Percentiles rank a stretch among this genome's conserved stretches.
phyloP scores from a whole-genome alignment of 2,329 filamentous ascomycete species.

The Pestalotiopsis sp. region DNA sequence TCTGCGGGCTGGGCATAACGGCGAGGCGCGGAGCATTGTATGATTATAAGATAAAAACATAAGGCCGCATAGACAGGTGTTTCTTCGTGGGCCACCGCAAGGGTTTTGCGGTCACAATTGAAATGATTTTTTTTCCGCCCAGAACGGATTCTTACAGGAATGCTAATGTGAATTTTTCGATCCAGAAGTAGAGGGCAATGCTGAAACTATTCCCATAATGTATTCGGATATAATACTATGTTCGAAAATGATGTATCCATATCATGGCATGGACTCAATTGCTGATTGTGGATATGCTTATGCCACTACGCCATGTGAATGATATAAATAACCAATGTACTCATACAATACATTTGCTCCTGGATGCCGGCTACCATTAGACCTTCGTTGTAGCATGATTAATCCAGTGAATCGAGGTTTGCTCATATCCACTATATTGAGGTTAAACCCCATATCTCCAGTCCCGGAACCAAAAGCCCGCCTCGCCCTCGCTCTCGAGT shows the following conservation, averaged over 20 bases:
- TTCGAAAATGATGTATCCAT: background rate
- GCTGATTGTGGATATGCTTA: background rate
- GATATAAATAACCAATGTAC: background rate
- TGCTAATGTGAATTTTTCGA: background rate
- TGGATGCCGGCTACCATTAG: no score
- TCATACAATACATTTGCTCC: no score
- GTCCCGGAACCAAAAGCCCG: no score
- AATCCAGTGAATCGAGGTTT: no score
- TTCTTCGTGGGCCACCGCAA: background rate
- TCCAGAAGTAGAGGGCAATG: background rate
- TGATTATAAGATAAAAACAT: slow-evolving; percentile 9
- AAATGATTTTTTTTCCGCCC: background rate
- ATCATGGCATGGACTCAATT: background rate
- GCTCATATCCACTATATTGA: no score
- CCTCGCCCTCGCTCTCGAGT: no score
- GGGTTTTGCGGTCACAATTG: background rate
- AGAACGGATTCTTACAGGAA: background rate
- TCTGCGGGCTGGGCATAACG: background rate
- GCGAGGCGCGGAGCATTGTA: slow-evolving; percentile 4
- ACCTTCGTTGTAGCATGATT: no score
- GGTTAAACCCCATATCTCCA: no score
- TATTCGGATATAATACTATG: no score
- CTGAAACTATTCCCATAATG: background rate
- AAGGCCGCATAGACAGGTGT: slow-evolving; percentile 9
- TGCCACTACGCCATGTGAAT: background rate